Evolutionary conservation across 2,329 filamentous ascomycete genomes (phyloP), one percentile per base, ranked within the genome.

Genomic region (Ophiostoma quercus): DNA sequence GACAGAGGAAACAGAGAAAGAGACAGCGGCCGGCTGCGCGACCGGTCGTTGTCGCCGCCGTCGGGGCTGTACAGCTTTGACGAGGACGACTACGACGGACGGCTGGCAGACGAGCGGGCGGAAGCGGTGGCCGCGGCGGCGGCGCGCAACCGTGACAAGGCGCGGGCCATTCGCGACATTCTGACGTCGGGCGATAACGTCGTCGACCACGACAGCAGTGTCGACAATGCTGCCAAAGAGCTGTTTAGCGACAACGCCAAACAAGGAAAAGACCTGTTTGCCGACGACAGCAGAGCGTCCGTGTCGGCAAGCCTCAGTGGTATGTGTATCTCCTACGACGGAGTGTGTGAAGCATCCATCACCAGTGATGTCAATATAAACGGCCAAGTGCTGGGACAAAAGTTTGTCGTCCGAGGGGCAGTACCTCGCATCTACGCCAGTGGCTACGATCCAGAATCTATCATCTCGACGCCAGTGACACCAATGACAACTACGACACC

Each of bases 21-120:
- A 71, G 72, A 32, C 19, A 63, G 74, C 75, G 67, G 71, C 73
- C 67, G 78, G 77, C 34, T 72, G 74, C 79, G 84, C 60, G 81
- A 82, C 60, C 80, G 85, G 16, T 88, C 85, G 5, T 83, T 83
- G 12, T 87, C 85, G 12, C 85, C 85, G 0, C 74, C 74, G 19
- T 74, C 77, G 19, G 81, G 84, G 2, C n/a, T 65, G 67, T 79
- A 78, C 25, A 82, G 84, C 34, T 74, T 74, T 29, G 65, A 74
- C 74, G 67, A 70, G 32, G 57, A 76, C 63, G 76, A 74, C 65
- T 71, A 77, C 66, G 75, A 76, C 16, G 76, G 75, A 8, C 76
- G 76, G 16, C 14, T 71, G 37, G 72, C 72, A 3, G 75, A 76
- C 65, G 70, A 73, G 67, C 71, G 76, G 69, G 73, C 73, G 4